Evolutionary conservation across 768 basidiomycete genomes (phyloP), one percentile per base, ranked within the genome.

Genomic region (Hirschioporus abietinus): DNA sequence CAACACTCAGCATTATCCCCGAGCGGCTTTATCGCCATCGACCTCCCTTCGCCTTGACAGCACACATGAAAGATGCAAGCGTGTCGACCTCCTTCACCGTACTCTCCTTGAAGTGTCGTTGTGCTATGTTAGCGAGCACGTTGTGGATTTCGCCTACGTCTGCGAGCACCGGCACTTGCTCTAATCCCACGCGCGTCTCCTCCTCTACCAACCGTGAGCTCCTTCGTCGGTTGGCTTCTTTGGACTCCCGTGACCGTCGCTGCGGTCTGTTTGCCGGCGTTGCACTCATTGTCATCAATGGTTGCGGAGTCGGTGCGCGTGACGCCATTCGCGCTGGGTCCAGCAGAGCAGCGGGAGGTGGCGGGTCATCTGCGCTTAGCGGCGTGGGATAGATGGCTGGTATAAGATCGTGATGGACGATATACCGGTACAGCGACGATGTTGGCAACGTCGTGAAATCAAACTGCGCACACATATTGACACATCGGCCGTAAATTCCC

Each of bases 41-140:
- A 68, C 74, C 63, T 74, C 74, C 74, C 69, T 74, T 82, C n/a
- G 77, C 74, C 75, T 88, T 90, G 63, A 92, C 84, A 18, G 86
- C 83, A 70, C 84, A 88, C 89, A 93, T 89, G 70, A 93, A 93
- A 34, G 87, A 84, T 23, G 90, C 89, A 57, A 93, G 78, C n/a
- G 88, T 90, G 68, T 93, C 92, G 61, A 91, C 87, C 76, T 94
- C 92, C 75, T 88, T 88, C 64, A 88, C 81, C 15, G 81, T 80
- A 68, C 75, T 80, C 52, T 89, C 86, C 66, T 84, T 80, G 74
- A 92, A 93, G 76, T 94, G 92, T 65, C 81, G 81, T 71, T 92
- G 88, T 1, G 87, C 91, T 57, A 94, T 82, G 8, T 79, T 77
- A 1, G 92, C 92, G 35, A 94, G 76, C 59, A 89, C 82, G 0